Evolutionary conservation across 2,329 filamentous ascomycete species (phyloP).

Genomic region (Thelonectria discophora): DNA sequence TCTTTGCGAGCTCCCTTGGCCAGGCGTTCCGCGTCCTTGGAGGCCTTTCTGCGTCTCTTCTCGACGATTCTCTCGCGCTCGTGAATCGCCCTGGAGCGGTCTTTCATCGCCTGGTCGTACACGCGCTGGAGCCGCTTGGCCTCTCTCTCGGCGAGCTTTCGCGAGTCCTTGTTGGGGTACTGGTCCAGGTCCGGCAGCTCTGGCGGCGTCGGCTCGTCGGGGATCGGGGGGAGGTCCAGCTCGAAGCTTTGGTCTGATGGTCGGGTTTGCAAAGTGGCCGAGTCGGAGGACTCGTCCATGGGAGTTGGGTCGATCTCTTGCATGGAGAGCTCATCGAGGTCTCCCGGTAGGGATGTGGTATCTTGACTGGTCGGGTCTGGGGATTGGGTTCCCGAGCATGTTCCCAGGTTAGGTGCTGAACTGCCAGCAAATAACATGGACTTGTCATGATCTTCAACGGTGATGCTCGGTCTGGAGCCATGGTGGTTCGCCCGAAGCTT

Average conservation of each 20-base stretch:
- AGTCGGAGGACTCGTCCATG: slow-evolving; percentile 41
- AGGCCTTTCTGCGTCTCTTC: slow-evolving; percentile 58
- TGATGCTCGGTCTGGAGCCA: slow-evolving; percentile 30
- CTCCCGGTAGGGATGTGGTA: slow-evolving; percentile 16
- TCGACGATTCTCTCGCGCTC: slow-evolving; percentile 69
- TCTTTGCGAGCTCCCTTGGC: slow-evolving; percentile 41
- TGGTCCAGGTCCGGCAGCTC: slow-evolving; percentile 61
- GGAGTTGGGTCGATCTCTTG: slow-evolving; percentile 52
- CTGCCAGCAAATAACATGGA: slow-evolving; percentile 16
- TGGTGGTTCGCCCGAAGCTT: slow-evolving; percentile 15
- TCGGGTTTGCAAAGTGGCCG: slow-evolving; percentile 5
- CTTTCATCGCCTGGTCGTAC: slow-evolving; percentile 73
- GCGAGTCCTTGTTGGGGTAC: slow-evolving; percentile 70
- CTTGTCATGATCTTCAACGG: slow-evolving; percentile 32
- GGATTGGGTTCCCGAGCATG: not conserved
- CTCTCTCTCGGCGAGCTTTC: slow-evolving; percentile 76
- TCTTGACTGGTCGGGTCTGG: slow-evolving; percentile 3
- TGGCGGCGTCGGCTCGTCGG: slow-evolving; percentile 58
- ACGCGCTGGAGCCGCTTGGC: slow-evolving; percentile 68
- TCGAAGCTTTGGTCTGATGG: slow-evolving; percentile 22
- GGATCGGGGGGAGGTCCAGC: slow-evolving; percentile 46
- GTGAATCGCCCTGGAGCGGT: slow-evolving; percentile 69
- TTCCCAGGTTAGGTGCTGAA: slow-evolving; percentile 4
- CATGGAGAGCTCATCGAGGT: slow-evolving; percentile 41
- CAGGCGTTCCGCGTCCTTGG: slow-evolving; percentile 49